phyloP scores from a whole-genome alignment of 176 grass and related monocot species.

The Paspalum vaginatum region DNA sequence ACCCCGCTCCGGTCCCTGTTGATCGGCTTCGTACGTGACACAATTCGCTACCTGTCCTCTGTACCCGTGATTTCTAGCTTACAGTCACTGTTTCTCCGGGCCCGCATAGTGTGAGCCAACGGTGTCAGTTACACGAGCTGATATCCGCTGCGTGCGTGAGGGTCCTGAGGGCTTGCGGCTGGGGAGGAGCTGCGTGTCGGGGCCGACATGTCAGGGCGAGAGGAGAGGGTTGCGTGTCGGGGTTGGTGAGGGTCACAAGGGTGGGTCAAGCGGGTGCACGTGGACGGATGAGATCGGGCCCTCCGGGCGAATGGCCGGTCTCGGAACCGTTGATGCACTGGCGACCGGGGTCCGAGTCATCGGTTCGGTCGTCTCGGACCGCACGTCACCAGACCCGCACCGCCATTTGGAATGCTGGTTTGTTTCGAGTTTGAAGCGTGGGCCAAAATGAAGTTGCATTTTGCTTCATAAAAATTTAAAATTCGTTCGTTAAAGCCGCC shows the following conservation, averaged over 20 bases:
- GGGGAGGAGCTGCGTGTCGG: neutral
- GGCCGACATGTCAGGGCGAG: slow-evolving; percentile 22
- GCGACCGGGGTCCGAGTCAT: slow-evolving; percentile 5
- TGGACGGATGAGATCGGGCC: neutral
- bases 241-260: too few relatives aligned
- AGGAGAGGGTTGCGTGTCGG: slow-evolving; percentile 38
- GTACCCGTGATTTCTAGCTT: fast-evolving
- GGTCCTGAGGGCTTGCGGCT: neutral
- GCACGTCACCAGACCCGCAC: slow-evolving; percentile 4
- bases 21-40: slow-evolving; percentile 16
- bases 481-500: too few relatives aligned
- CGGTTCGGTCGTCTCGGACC: neutral
- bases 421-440: too few relatives aligned
- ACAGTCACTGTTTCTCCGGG: fast-evolving
- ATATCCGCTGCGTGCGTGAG: neutral
- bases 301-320: neutral
- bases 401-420: neutral
- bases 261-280: neutral
- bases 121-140: neutral
- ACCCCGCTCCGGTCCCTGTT: neutral
- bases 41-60: neutral
- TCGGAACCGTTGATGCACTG: neutral
- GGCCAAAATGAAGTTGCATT: too few relatives aligned
- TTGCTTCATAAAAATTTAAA: too few relatives aligned
- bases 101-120: fast-evolving